Conservation (phyloP, 345 rosid genomes). For the Citrus cavaleriei region DNA sequence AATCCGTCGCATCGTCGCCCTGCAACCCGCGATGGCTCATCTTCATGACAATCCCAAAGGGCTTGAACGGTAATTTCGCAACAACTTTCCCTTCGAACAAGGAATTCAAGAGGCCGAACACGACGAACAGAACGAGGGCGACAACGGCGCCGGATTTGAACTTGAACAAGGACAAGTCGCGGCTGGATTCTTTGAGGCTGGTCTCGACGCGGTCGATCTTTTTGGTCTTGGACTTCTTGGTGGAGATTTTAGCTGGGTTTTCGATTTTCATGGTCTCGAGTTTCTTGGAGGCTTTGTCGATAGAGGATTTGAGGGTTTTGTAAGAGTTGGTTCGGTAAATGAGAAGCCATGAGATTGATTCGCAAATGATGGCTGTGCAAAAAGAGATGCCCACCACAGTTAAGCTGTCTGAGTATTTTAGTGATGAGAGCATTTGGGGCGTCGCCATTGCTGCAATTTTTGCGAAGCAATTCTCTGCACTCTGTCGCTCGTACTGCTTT, state of each 20-base stretch:
- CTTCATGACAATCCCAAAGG: slow-evolving; percentile 74
- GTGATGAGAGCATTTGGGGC: slow-evolving; percentile 46
- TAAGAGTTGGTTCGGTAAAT: slow-evolving; percentile 76
- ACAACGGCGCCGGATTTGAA: slow-evolving; percentile 99
- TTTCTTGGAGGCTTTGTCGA: too few species aligned
- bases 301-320: too few species aligned
- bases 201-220: slow-evolving; percentile 96
- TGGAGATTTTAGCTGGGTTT: slow-evolving; percentile 32
- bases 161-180: slow-evolving; percentile 40
- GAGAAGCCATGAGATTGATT: slow-evolving; percentile 91
- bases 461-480: too few species aligned
- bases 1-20: slow-evolving; percentile 83
- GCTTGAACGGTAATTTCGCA: slow-evolving; percentile 85
- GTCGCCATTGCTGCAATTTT: not conserved
- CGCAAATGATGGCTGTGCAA: slow-evolving; percentile 92
- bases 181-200: slow-evolving; percentile 81
- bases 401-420: slow-evolving; percentile 74
- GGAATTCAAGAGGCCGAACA: slow-evolving; percentile 84
- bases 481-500: too few species aligned
- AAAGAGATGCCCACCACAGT: slow-evolving; percentile 88
- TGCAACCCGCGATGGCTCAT: slow-evolving; percentile 91
- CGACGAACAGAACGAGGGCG: slow-evolving; percentile 84
- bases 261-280: too few species aligned
- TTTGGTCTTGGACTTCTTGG: slow-evolving; percentile 83
- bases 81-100: slow-evolving; percentile 94